Conservation (phyloP, 805 yeast genomes). For the Saccharomycopsis fodiens region DNA sequence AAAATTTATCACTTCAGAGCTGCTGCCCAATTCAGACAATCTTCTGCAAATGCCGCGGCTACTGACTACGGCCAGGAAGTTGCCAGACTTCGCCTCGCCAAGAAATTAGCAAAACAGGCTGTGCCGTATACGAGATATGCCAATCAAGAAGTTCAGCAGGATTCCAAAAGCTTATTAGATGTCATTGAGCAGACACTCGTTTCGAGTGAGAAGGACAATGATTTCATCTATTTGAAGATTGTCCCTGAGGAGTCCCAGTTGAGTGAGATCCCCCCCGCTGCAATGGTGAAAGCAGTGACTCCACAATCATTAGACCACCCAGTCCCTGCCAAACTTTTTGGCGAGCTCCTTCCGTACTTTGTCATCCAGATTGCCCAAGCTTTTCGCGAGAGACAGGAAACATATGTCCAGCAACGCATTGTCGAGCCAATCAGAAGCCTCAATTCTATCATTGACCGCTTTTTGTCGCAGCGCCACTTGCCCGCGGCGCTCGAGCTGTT, state of each 20-base stretch:
- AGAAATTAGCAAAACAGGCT: slow-evolving; percentile 31
- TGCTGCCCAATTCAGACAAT: slow-evolving; percentile 59
- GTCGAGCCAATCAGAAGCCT: slow-evolving; percentile 42
- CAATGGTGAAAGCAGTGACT: slow-evolving; percentile 46
- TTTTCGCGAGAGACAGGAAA: slow-evolving; percentile 56
- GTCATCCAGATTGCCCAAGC: slow-evolving; percentile 62
- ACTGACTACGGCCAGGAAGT: slow-evolving; percentile 69
- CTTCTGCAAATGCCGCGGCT: slow-evolving; percentile 39
- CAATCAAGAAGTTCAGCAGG: slow-evolving; percentile 34
- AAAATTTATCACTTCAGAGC: slow-evolving; percentile 63
- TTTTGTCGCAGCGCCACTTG: slow-evolving; percentile 41
- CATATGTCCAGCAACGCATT: slow-evolving; percentile 39
- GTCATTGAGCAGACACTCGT: slow-evolving; percentile 39
- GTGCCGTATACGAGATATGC: slow-evolving; percentile 31
- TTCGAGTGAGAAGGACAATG: slow-evolving; percentile 70
- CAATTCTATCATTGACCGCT: slow-evolving; percentile 36
- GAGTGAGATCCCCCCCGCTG: slow-evolving; percentile 38
- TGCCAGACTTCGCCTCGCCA: slow-evolving; percentile 43
- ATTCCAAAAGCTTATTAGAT: slow-evolving; percentile 41
- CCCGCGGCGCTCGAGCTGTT: slow-evolving; percentile 59
- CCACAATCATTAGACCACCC: slow-evolving; percentile 30
- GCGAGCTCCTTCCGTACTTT: slow-evolving; percentile 56
- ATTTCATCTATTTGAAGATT: slow-evolving; percentile 61
- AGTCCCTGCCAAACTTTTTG: slow-evolving; percentile 38
- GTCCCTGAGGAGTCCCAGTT: slow-evolving; percentile 44